A percentile compares a stretch with the other conserved stretches of the same genome.
Conservation (phyloP, 768 basidiomycete species). For the Tricholoma bakamatsutake region DNA sequence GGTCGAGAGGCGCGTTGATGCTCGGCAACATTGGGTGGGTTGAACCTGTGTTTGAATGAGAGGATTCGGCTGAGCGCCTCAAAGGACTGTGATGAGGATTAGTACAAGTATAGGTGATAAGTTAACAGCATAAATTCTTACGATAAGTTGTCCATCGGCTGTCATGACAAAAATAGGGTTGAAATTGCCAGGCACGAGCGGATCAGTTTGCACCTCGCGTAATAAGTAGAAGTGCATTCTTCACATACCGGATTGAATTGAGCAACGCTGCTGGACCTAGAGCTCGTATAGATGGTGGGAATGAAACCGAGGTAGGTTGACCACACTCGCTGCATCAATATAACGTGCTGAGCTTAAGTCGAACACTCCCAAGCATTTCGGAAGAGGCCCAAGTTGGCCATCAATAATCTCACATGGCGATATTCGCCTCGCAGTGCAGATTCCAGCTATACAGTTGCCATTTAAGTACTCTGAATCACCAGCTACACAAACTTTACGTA, state of each 20-base stretch:
- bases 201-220: neutral
- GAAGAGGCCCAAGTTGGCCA: too few relatives aligned
- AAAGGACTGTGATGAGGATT: constrained; percentile 8
- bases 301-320: neutral
- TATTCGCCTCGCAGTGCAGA: too few relatives aligned
- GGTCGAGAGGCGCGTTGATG: constrained; percentile 12
- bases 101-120: too few relatives aligned
- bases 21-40: constrained; percentile 15
- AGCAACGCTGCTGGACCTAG: neutral
- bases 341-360: neutral
- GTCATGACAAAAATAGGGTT: neutral
- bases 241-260: neutral
- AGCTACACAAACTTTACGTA: too few relatives aligned
- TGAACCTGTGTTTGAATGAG: constrained; percentile 15
- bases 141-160: neutral
- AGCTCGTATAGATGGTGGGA: neutral
- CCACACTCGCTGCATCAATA: neutral
- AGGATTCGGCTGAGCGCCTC: constrained; percentile 18
- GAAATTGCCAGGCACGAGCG: neutral
- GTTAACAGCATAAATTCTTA: neutral
- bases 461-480: too few relatives aligned
- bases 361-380: too few relatives aligned
- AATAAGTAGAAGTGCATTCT: neutral
- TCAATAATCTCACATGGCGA: too few relatives aligned
- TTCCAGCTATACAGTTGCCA: too few relatives aligned